phyloP scores from a whole-genome alignment of 163 green algal species.

The Botryococcus braunii region DNA sequence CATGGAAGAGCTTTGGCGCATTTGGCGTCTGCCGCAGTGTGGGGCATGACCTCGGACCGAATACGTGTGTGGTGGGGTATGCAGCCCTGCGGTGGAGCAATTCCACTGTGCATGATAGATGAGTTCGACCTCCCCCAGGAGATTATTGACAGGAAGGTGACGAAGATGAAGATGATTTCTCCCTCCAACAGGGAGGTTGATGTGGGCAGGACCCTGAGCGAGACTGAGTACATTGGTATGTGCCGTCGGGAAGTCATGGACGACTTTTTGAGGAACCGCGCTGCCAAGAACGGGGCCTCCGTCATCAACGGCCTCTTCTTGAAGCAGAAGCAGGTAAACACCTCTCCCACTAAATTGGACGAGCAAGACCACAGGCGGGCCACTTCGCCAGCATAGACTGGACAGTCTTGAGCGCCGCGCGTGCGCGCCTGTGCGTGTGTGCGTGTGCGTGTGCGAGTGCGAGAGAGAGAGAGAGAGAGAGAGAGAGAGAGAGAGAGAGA shows the following conservation, averaged over 20 bases:
- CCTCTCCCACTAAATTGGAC: too few species aligned
- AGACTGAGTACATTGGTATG: conserved; percentile 99
- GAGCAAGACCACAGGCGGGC: too few species aligned
- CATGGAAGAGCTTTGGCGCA: too few species aligned
- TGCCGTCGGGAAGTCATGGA: conserved; percentile 82
- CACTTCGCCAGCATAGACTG: too few species aligned
- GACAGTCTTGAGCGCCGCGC: too few species aligned
- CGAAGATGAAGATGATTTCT: conserved; percentile 99
- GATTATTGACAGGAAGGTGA: conserved; percentile 92
- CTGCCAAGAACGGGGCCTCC: conserved; percentile 71
- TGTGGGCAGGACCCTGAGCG: conserved; percentile 92
- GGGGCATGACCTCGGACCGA: neutral
- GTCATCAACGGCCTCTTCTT: conserved; percentile 78
- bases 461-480: too few species aligned
- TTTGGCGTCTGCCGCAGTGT: neutral
- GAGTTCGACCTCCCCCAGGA: conserved; percentile 94
- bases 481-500: too few species aligned
- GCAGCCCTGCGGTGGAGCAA: conserved; percentile 94
- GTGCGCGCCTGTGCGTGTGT: too few species aligned
- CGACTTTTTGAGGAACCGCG: conserved; percentile 88
- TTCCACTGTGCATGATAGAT: conserved; percentile 98
- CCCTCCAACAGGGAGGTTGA: conserved; percentile 95
- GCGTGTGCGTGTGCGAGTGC: too few species aligned
- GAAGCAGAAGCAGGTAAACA: conserved; percentile 37
- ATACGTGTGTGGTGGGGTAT: conserved; percentile 2